Conservation (phyloP, 1,284 basidiomycete species). For the Anthracocystis setariae region DNA sequence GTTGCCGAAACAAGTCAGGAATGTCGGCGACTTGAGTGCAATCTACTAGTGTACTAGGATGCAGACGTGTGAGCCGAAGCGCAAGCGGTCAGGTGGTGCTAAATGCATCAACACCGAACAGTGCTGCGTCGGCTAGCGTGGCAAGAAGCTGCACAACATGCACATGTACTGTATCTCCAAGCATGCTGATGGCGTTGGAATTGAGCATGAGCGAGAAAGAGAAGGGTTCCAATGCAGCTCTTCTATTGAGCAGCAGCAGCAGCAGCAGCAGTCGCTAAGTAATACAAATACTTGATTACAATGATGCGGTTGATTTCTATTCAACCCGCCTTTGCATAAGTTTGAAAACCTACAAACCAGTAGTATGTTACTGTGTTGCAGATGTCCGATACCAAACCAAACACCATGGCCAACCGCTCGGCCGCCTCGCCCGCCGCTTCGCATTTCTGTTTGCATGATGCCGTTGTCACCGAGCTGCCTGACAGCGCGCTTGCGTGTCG, state of each 20-base stretch:
- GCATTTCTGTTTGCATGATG: slow-evolving; percentile 11
- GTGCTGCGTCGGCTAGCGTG: too few species aligned
- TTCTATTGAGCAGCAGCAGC: not conserved
- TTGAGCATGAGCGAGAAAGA: slow-evolving; percentile 1
- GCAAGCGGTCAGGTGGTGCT: too few species aligned
- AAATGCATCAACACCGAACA: too few species aligned
- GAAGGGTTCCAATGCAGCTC: slow-evolving; percentile 24
- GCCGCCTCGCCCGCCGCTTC: slow-evolving; percentile 17
- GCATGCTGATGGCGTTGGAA: not conserved
- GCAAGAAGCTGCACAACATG: too few species aligned
- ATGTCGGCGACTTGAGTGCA: slow-evolving; percentile 14
- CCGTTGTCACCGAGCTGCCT: slow-evolving; percentile 18
- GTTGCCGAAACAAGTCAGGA: slow-evolving; percentile 16
- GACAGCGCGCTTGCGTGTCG: slow-evolving; percentile 5
- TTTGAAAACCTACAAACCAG: too few species aligned
- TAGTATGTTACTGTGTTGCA: too few species aligned
- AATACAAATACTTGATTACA: not conserved
- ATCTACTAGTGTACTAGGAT: too few species aligned
- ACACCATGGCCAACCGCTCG: slow-evolving; percentile 8
- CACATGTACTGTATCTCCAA: not conserved
- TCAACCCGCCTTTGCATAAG: not conserved
- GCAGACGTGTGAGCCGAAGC: too few species aligned
- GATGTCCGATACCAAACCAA: not conserved
- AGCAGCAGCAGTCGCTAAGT: too few species aligned
- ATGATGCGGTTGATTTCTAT: not conserved